Evolutionary conservation across 1,284 basidiomycete genomes (phyloP).

Genomic region (Tranzscheliella williamsii): DNA sequence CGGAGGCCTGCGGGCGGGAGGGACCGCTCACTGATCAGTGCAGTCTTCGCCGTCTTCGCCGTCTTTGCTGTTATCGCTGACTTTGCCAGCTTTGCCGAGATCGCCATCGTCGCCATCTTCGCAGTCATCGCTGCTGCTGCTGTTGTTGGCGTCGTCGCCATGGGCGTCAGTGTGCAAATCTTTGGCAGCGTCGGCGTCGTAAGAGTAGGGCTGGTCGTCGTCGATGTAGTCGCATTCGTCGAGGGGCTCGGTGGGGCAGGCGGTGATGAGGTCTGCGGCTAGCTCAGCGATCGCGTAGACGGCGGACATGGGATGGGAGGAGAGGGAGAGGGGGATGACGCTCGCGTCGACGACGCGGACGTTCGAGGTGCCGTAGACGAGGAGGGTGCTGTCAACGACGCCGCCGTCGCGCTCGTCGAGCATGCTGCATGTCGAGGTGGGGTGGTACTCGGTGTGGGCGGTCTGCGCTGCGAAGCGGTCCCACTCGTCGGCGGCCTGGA

Average conservation of each 20-base stretch:
- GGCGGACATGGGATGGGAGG: conserved; percentile 66
- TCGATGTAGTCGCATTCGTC: conserved; percentile 34
- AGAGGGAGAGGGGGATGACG: conserved; percentile 53
- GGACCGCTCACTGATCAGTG: too few species aligned
- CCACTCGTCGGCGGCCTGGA: conserved; percentile 27
- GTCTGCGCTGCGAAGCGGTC: conserved; percentile 37
- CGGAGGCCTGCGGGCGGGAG: too few species aligned
- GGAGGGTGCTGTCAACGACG: conserved; percentile 69
- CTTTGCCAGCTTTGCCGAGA: too few species aligned
- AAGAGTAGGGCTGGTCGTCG: conserved; percentile 4
- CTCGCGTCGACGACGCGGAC: conserved; percentile 64
- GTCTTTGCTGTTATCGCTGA: neutral
- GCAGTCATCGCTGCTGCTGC: too few species aligned
- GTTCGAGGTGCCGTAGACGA: conserved; percentile 71
- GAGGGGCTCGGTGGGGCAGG: conserved; percentile 10
- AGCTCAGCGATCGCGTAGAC: conserved; percentile 61
- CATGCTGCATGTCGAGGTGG: conserved; percentile 70
- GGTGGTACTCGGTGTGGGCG: conserved; percentile 59
- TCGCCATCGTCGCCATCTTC: too few species aligned
- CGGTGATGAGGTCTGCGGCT: conserved; percentile 49
- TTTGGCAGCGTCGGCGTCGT: neutral
- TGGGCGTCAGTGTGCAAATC: too few species aligned
- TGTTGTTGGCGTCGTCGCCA: too few species aligned
- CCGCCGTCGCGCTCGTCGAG: conserved; percentile 69
- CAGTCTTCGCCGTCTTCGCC: neutral